phyloP scores from a whole-genome alignment of 352 stramenopile genomes.

The Pythium sp. region DNA sequence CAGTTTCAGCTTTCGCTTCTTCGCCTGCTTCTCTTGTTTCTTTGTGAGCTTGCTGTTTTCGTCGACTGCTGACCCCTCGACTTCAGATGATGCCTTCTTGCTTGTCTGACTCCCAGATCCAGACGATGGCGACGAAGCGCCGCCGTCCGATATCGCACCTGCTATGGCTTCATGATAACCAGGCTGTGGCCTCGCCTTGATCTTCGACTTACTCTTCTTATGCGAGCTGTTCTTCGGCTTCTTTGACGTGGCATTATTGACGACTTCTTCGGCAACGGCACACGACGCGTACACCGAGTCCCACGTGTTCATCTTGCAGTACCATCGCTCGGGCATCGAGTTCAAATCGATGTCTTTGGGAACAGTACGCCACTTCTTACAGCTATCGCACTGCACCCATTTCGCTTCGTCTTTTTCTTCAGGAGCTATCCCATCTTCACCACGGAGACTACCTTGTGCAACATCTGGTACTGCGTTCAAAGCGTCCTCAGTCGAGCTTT shows the following conservation, averaged over 20 bases:
- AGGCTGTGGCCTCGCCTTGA: conserved; percentile 25
- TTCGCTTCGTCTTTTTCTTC: conserved; percentile 64
- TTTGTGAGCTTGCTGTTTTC: conserved; percentile 31
- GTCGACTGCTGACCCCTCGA: background rate
- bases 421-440: conserved; percentile 21
- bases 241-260: conserved; percentile 17
- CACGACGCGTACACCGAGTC: conserved; percentile 85
- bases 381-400: conserved; percentile 96
- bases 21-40: conserved; percentile 67
- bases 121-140: conserved; percentile 37
- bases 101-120: conserved; percentile 27
- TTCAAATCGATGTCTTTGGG: conserved; percentile 86
- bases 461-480: conserved; percentile 15
- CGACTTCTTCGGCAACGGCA: conserved; percentile 88
- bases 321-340: conserved; percentile 93
- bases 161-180: conserved; percentile 2
- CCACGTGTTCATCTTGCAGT: conserved; percentile 95
- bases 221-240: conserved; percentile 17
- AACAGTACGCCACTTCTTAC: conserved; percentile 95
- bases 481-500: conserved; percentile 18
- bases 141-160: conserved; percentile 23
- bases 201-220: conserved; percentile 20
- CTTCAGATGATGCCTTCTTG: conserved; percentile 16
- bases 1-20: conserved; percentile 74
- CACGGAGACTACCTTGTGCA: conserved; percentile 19